phyloP scores from a whole-genome alignment of 345 rosid species.

The Syzygium aromaticum region DNA sequence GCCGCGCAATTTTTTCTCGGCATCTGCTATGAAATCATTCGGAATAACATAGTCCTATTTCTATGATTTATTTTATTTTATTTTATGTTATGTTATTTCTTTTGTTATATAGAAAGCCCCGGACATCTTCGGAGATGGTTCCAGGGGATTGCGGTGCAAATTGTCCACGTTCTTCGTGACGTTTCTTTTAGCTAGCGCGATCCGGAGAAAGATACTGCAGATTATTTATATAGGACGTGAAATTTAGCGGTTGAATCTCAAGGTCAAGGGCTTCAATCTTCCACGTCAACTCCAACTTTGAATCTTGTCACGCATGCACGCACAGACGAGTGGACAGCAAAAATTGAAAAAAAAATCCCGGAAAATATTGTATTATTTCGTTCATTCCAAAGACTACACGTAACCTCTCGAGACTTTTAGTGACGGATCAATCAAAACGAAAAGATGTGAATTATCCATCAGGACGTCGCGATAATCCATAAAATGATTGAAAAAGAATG shows the following conservation, averaged over 20 bases:
- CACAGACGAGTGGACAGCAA: neutral
- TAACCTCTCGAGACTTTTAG: fast-evolving
- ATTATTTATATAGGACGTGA: neutral
- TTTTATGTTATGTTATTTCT: neutral
- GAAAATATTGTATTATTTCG: neutral
- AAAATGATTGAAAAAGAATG: neutral
- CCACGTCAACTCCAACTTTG: neutral
- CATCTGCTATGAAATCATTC: neutral
- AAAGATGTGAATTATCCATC: neutral
- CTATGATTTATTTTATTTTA: neutral
- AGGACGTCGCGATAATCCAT: neutral
- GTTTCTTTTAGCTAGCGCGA: neutral
- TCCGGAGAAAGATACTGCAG: neutral
- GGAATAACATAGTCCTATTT: neutral
- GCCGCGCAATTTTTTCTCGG: neutral
- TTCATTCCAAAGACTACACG: neutral
- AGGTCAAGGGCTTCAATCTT: neutral
- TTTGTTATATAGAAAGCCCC: neutral
- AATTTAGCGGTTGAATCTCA: neutral
- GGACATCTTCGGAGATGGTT: neutral
- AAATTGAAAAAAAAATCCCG: neutral
- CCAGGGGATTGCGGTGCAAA: neutral
- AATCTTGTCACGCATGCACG: neutral
- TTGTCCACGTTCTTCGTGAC: neutral
- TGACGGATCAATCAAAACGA: neutral